Base-by-base conservation (phyloP, 2,329 filamentous ascomycete genomes). In the Cytospora piceicola region DNA sequence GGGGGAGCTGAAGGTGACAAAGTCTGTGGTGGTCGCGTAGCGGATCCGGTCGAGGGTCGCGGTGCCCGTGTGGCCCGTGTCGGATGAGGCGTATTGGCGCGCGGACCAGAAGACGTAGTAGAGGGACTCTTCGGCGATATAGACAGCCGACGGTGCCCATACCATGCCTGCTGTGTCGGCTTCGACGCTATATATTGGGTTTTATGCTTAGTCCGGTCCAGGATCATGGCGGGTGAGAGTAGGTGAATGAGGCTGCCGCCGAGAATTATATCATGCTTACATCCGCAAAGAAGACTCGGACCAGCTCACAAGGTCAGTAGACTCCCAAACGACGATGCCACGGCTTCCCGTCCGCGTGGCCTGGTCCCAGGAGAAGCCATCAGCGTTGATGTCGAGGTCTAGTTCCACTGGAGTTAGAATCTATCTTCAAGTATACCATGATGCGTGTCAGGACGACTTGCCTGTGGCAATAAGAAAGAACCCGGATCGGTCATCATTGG, bases 31-130 rank as follows among this genome's bases (percentile, higher is more conserved):
- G 17, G 81, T 79, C 3, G 83, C 79, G 68, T 82, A 83, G 30
- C 83, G 80, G 61, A 85, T 83, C 8, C 74, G 71, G 60, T 78
- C 78, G 0, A 77, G 72, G 9, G 70, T 75, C 0, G 81, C 76
- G 0, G 70, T 69, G 3, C 82, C 82, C 0, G 77, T 80, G 67
- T 85, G 83, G 0, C 72, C 68, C 0, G 78, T 70, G 65, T 85
- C 83, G 20, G 74, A 75, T 2, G 75, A 61, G 1, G 72, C 70
- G 70, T 84, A 85, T 51, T 79, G 73, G 17, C 79, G 76, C 8
- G 77, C 77, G 0, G 82, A 75, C 82, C 82, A 84, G 72, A 82
- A 81, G 55, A 84, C 77, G 22, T 80, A 77, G 71, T 81, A 84
- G 53, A 80, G 76, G 20, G 72, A 70, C 5, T 72, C 72, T 1